Conservation (phyloP, 352 stramenopile species). For the Phytophthora hybrid region DNA sequence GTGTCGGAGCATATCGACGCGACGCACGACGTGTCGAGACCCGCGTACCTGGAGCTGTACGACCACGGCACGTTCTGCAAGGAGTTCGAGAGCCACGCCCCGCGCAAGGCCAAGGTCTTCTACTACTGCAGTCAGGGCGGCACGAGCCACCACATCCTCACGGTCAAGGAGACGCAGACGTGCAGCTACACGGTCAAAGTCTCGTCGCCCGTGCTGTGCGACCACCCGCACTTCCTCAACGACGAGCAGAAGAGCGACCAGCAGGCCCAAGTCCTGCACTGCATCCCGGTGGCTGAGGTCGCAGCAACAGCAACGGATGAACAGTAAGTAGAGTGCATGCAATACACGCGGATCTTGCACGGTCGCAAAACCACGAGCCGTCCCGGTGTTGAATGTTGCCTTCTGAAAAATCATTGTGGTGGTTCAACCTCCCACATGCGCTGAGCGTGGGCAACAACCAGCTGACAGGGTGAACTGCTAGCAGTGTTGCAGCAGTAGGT, state of each 20-base stretch:
- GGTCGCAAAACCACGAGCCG: slow-evolving; percentile 24
- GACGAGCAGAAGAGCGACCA: slow-evolving; percentile 68
- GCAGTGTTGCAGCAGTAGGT: not conserved
- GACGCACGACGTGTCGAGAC: slow-evolving; percentile 73
- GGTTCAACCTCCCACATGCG: not conserved
- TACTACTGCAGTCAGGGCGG: slow-evolving; percentile 83
- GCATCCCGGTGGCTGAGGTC: slow-evolving; percentile 49
- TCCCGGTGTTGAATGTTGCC: slow-evolving; percentile 26
- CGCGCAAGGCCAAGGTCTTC: slow-evolving; percentile 71
- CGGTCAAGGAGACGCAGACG: slow-evolving; percentile 86
- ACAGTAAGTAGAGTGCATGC: slow-evolving; percentile 11
- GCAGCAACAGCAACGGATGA: not conserved
- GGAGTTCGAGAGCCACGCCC: slow-evolving; percentile 66
- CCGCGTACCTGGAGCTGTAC: slow-evolving; percentile 80
- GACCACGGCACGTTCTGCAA: slow-evolving; percentile 76
- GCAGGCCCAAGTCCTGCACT: slow-evolving; percentile 72
- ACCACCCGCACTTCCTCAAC: slow-evolving; percentile 85
- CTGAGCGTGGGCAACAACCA: not conserved
- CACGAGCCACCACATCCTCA: slow-evolving; percentile 74
- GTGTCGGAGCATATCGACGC: slow-evolving; percentile 83
- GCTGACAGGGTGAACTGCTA: not conserved
- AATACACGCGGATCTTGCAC: not conserved
- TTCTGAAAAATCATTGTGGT: slow-evolving; percentile 9
- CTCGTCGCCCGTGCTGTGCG: slow-evolving; percentile 73
- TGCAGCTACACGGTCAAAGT: slow-evolving; percentile 86